phyloP scores from a whole-genome alignment of 805 yeast species.

The Maudiozyma saulgeensis region DNA sequence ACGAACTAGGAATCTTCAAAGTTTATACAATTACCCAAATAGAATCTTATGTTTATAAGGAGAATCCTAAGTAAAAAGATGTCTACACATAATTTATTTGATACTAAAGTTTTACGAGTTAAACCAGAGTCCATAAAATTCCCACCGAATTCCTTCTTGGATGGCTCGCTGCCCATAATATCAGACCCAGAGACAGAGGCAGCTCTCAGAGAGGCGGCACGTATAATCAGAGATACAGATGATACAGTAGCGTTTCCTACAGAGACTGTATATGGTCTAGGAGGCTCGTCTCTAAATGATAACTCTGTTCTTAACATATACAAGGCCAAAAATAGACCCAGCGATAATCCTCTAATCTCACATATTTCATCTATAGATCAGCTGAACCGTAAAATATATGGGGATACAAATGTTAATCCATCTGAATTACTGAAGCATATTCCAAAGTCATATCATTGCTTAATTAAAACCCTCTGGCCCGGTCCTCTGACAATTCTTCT shows the following conservation, averaged over 20 bases:
- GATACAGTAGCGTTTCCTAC: constrained; percentile 89
- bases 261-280: constrained; percentile 94
- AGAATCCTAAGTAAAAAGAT: background rate
- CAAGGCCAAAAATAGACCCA: constrained; percentile 83
- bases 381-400: constrained; percentile 50
- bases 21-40: background rate
- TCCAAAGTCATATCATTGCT: constrained; percentile 57
- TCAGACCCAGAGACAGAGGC: constrained; percentile 43
- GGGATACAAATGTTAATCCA: constrained; percentile 10
- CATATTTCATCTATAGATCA: constrained; percentile 77
- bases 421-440: constrained; percentile 33
- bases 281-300: constrained; percentile 73
- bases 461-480: constrained; percentile 79
- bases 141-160: constrained; percentile 26
- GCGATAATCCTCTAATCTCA: constrained; percentile 89
- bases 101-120: constrained; percentile 44
- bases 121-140: constrained; percentile 45
- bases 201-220: constrained; percentile 51
- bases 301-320: constrained; percentile 70
- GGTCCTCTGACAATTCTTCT: constrained; percentile 87
- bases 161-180: constrained; percentile 36
- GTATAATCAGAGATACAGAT: constrained; percentile 38
- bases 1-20: background rate
- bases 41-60: constrained; percentile 3
- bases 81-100: constrained; percentile 6